Evolutionary conservation across 345 rosid species (phyloP).

Genomic region (Atalantia buxifolia): DNA sequence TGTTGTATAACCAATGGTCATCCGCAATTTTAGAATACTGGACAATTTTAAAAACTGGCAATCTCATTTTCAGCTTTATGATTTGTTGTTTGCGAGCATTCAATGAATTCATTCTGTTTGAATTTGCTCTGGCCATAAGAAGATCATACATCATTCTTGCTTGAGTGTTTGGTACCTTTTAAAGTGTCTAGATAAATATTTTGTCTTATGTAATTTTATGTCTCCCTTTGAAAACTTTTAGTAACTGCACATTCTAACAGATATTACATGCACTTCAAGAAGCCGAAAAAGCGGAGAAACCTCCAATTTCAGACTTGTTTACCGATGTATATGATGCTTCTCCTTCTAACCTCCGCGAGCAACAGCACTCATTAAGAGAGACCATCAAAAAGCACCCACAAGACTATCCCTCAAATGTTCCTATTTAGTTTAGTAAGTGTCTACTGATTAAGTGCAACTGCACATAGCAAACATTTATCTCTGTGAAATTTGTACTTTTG

Average conservation of each 20-base stretch:
- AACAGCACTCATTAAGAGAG: constrained; percentile 57
- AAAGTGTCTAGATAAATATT: background rate
- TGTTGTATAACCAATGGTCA: background rate
- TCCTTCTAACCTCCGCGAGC: constrained; percentile 72
- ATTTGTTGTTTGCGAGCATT: background rate
- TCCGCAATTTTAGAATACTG: background rate
- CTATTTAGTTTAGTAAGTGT: constrained; percentile 41
- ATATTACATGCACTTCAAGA: constrained; percentile 63
- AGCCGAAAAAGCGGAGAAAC: constrained; percentile 75
- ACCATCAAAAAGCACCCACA: constrained; percentile 48
- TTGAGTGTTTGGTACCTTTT: background rate
- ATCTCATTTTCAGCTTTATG: background rate
- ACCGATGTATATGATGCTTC: constrained; percentile 68
- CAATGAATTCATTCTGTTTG: background rate
- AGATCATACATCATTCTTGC: background rate
- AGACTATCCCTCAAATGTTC: constrained; percentile 71
- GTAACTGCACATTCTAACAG: constrained; percentile 33
- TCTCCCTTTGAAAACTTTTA: background rate
- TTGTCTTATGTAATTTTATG: background rate
- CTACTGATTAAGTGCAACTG: background rate
- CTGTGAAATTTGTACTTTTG: background rate
- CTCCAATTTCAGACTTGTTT: constrained; percentile 56
- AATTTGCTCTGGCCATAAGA: background rate
- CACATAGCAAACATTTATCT: background rate
- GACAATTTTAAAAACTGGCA: background rate